Base-by-base conservation (phyloP, 768 basidiomycete species). In the Trametes meyenii region DNA sequence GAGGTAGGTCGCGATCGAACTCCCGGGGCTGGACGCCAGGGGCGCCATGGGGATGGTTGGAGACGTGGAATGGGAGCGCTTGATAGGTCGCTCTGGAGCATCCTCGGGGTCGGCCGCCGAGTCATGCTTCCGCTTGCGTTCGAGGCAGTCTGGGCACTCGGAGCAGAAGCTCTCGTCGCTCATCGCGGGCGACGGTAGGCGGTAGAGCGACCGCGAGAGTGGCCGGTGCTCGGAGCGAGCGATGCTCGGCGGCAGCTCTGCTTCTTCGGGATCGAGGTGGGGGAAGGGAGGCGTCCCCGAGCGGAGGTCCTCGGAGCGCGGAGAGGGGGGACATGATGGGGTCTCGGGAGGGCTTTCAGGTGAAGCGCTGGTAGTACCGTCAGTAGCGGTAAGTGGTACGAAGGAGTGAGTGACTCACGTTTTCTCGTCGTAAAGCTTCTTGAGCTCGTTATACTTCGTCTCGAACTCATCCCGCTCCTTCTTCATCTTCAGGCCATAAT, bases 91-190 rank as follows among this genome's bases (percentile, higher is more conserved):
- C 38, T 64, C 62, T 26, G 23, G 43, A 19, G 48, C 57, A 21
- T 46, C 54, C 12, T 59, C 62, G 21, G 36, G 19, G 14, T 62
- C 62, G 16, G 55, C 62, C 40, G 36, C 3, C 13, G 33, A 23
- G 29, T 33, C 29, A 8, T 44, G 56, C 33, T 55, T 65, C 39
- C 64, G 64, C 17, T 65, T 65, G 36, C 48, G 33, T 29, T 58
- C 39, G 24, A 55, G 50, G 57, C 71, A 72, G 58, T 70, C 68
- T 21, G 66, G 51, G 58, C 71, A 72, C 26, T 72, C 71, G 26
- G 71, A 72, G 66, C 63, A 70, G 56, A 67, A 70, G 50, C 69
- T 70, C 40, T 58, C 61, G 8, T 69, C 68, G 62, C 67, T 70
- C 44, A 61, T 21, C 17, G 63, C 63, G 0, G 68, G 66, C 7